Base-by-base conservation (phyloP, 345 rosid genomes). In the Lagerstroemia speciosa region DNA sequence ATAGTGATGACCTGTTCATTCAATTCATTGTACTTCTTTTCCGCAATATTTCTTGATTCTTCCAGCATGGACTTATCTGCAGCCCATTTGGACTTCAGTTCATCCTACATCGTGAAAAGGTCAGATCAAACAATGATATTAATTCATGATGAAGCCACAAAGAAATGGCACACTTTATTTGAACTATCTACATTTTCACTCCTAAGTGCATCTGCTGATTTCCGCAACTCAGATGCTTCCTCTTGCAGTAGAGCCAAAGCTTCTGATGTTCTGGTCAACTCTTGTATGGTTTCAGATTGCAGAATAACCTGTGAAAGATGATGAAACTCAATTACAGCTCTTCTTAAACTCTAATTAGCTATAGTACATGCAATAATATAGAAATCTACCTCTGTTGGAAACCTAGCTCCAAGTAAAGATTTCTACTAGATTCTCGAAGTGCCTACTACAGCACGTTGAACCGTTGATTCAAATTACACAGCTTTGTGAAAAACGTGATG, bases 251-350 rank as follows among this genome's bases (percentile, higher is more conserved):
- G 66, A 68, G 87, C 84, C 83, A 89, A 83, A 67, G 83, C 87
- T 71, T 89, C 87, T 19, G 99, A 94, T 55, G 97, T 87, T 81
- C 83, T 89, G 19, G 90, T 83, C 76, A 91, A 80, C 84, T 94
- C 99, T 75, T 89, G 94, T 73, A 94, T 94, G 62, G 99, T 87
- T 80, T 91, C 99, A 29, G 99, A 89, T 81, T 89, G 99, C 70
- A 91, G 76, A 77, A 91, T 73, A 72, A 94, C 97, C 99, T 94
- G 88, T 45, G 27, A 61, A 69, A 66, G 80, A 34, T 62, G 55
- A 72, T 37, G 69, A 71, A 8, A 41, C 27, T 57, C 64, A 26
- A 29, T 48, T 24, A 55, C 52, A 34, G 34, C 63, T 58, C 33
- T 26, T 58, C 33, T 58, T 29, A 58, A 27, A 30, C 33, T 58